Evolutionary conservation across 768 basidiomycete species (phyloP).

Genomic region (Phlebiopsis gigantea): DNA sequence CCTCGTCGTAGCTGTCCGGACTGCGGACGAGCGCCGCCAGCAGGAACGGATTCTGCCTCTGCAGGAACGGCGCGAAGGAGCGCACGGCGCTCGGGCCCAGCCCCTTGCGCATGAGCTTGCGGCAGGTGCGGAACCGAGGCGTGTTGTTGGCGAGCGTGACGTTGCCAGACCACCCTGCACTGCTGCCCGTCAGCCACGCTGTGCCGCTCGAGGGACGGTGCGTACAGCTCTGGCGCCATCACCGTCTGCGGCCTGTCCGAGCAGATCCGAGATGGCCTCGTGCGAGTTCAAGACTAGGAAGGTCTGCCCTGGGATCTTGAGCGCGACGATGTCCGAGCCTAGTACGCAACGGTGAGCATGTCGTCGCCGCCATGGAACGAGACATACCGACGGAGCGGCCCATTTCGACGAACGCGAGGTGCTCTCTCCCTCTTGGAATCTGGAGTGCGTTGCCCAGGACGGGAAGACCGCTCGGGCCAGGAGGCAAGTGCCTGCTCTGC

Average conservation of each 20-base stretch:
- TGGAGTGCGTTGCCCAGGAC: background rate
- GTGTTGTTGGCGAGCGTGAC: background rate
- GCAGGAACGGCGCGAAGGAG: background rate
- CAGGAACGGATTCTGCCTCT: background rate
- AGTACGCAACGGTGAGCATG: background rate
- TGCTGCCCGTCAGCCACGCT: constrained; percentile 11
- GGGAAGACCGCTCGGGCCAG: background rate
- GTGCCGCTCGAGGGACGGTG: no score
- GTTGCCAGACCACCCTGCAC: background rate
- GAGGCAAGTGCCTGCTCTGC: background rate
- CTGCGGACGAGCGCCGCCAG: background rate
- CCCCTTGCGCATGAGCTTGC: background rate
- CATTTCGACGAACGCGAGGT: background rate
- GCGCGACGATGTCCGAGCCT: background rate
- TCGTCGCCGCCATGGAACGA: background rate
- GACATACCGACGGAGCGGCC: background rate
- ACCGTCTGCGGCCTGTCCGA: background rate
- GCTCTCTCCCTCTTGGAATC: background rate
- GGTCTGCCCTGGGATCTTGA: constrained; percentile 13
- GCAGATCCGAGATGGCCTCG: constrained; percentile 17
- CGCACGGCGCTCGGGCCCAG: background rate
- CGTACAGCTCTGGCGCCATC: background rate
- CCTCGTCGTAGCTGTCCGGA: background rate
- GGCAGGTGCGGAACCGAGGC: background rate
- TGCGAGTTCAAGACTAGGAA: constrained; percentile 20